These are phyloP conservation scores for Globisporangium nagaii DNA, from an alignment of 352 stramenopile genomes.

Conservation along the genomic window DNA sequence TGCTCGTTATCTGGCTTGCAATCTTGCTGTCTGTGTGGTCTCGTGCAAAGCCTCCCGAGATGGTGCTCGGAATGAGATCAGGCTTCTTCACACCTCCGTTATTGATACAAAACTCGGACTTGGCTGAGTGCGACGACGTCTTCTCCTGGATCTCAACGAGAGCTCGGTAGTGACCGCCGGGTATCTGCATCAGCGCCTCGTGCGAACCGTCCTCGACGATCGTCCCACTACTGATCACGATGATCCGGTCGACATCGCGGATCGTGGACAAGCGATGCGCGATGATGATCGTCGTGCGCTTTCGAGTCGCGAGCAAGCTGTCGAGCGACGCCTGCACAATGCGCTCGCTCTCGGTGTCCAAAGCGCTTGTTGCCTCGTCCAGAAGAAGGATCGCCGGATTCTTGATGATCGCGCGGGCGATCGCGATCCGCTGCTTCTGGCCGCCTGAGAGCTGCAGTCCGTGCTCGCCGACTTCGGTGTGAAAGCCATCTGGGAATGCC, in stretches of 20 bases:
- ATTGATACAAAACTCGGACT: not conserved
- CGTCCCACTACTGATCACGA: constrained; percentile 1
- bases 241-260: constrained; percentile 54
- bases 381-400: constrained; percentile 73
- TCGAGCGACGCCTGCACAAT: constrained; percentile 23
- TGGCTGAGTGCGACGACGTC: not conserved
- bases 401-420: constrained; percentile 80
- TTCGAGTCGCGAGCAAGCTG: constrained; percentile 33
- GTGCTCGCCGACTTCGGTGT: constrained; percentile 73
- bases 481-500: constrained; percentile 80
- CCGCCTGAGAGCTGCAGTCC: constrained; percentile 77
- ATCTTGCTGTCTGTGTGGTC: not conserved
- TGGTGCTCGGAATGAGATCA: not conserved
- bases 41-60: not conserved
- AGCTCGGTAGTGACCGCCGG: constrained; percentile 34
- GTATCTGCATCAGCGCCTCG: constrained; percentile 71
- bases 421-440: constrained; percentile 91
- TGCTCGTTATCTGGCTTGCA: not conserved
- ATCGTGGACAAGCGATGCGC: constrained; percentile 73
- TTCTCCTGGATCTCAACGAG: constrained; percentile 21
- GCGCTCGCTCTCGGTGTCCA: constrained; percentile 4
- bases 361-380: constrained; percentile 10
- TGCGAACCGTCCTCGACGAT: constrained; percentile 39
- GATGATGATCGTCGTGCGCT: constrained; percentile 60
- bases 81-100: not conserved